phyloP scores from a whole-genome alignment of 2,329 filamentous ascomycete genomes.

The Teratosphaeria epicoccoides region DNA sequence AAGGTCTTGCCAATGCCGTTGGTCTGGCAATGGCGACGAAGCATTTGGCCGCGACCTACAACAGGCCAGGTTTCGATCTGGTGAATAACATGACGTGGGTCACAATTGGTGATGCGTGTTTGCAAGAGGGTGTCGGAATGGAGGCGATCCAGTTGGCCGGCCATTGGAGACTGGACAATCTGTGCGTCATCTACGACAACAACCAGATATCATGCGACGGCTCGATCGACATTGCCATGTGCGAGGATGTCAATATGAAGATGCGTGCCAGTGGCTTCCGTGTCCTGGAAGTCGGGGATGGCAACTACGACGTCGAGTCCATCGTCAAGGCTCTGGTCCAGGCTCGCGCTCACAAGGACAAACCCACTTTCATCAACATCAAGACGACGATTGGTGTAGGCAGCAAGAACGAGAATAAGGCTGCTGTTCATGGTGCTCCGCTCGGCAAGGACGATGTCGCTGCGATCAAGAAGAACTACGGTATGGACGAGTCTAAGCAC shows the following conservation, averaged over 20 bases:
- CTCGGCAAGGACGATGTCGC: constrained; percentile 45
- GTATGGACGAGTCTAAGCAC: constrained; percentile 37
- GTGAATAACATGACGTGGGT: constrained; percentile 45
- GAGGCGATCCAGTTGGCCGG: constrained; percentile 49
- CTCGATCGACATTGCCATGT: constrained; percentile 38
- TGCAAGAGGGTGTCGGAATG: constrained; percentile 49
- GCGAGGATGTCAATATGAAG: constrained; percentile 47
- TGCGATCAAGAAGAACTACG: constrained; percentile 43
- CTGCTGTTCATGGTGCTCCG: constrained; percentile 48
- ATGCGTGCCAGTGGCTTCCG: constrained; percentile 47
- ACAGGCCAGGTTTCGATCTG: constrained; percentile 74
- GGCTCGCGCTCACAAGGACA: constrained; percentile 28
- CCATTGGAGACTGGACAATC: constrained; percentile 45
- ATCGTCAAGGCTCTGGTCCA: constrained; percentile 38
- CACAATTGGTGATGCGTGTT: constrained; percentile 48
- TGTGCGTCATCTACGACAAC: constrained; percentile 49
- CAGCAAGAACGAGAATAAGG: constrained; percentile 39
- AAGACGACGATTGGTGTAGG: constrained; percentile 46
- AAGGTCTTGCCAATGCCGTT: constrained; percentile 95
- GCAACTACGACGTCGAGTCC: constrained; percentile 41
- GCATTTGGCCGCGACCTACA: constrained; percentile 83
- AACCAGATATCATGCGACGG: constrained; percentile 52
- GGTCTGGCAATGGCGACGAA: constrained; percentile 95
- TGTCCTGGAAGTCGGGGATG: constrained; percentile 45
- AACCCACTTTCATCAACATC: constrained; percentile 48